These are phyloP conservation scores for Cercospora sp. DNA, from an alignment of 2,329 filamentous ascomycete species.

Conservation along the genomic window DNA sequence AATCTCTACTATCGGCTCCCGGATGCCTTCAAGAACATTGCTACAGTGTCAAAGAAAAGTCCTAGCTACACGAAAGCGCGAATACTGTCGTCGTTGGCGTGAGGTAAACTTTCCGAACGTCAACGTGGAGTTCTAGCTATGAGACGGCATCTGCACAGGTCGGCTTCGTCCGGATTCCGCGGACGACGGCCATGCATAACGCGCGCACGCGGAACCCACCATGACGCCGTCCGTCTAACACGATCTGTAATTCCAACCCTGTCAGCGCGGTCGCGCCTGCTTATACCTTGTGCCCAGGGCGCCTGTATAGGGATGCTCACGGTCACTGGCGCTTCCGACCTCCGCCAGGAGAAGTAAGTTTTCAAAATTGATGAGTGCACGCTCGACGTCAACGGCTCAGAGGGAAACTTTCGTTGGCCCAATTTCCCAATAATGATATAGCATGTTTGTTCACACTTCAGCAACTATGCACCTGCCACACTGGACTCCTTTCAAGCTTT, in stretches of 20 bases:
- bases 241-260: background rate
- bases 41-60: background rate
- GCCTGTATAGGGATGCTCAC: background rate
- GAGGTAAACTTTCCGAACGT: background rate
- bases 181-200: background rate
- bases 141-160: background rate
- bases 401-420: background rate
- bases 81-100: background rate
- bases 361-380: slow-evolving; percentile 2
- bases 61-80: background rate
- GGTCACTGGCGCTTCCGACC: slow-evolving; percentile 3
- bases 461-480: background rate
- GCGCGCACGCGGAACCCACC: background rate
- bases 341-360: slow-evolving; percentile 4
- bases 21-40: background rate
- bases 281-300: slow-evolving; percentile 1
- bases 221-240: background rate
- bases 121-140: background rate
- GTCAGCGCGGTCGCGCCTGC: background rate
- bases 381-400: background rate
- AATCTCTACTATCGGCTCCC: background rate
- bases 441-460: background rate
- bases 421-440: slow-evolving; percentile 1
- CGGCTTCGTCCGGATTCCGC: background rate
- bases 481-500: background rate